A percentile compares a stretch with the other conserved stretches of the same genome.
Evolutionary conservation across 108 stramenopile genomes (phyloP).

Genomic region (Asterionellopsis glacialis): DNA sequence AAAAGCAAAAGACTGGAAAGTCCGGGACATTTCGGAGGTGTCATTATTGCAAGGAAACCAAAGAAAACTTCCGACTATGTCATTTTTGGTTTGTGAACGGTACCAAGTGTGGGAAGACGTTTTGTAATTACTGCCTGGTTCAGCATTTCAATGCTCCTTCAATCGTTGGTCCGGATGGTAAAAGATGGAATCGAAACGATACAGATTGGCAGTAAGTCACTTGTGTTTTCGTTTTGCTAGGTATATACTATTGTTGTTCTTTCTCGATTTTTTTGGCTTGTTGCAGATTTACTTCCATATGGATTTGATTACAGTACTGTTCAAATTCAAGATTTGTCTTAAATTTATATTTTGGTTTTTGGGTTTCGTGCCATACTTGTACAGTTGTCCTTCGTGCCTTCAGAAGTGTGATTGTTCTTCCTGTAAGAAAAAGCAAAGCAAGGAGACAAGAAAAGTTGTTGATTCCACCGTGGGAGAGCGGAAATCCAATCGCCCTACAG

Average conservation of each 20-base stretch:
- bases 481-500: no score
- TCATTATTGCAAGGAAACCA: slow-evolving; percentile 61
- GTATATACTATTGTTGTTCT: background rate
- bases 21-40: slow-evolving; percentile 21
- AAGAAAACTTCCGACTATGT: slow-evolving; percentile 79
- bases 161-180: background rate
- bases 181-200: background rate
- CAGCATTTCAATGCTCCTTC: background rate
- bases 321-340: no score
- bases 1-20: background rate
- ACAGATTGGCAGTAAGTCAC: slow-evolving; percentile 3
- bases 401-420: background rate
- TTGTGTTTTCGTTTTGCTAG: background rate
- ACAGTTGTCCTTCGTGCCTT: background rate
- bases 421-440: background rate
- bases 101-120: slow-evolving; percentile 2
- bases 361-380: background rate
- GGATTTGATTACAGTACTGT: no score
- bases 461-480: no score
- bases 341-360: no score
- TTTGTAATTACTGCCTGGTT: background rate
- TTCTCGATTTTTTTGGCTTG: background rate
- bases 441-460: background rate
- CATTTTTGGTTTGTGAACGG: slow-evolving; percentile 6
- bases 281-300: no score